A percentile compares a stretch with the other conserved stretches of the same genome.
phyloP scores from a whole-genome alignment of 306 rosid species.

The Acacia melanoxylon region DNA sequence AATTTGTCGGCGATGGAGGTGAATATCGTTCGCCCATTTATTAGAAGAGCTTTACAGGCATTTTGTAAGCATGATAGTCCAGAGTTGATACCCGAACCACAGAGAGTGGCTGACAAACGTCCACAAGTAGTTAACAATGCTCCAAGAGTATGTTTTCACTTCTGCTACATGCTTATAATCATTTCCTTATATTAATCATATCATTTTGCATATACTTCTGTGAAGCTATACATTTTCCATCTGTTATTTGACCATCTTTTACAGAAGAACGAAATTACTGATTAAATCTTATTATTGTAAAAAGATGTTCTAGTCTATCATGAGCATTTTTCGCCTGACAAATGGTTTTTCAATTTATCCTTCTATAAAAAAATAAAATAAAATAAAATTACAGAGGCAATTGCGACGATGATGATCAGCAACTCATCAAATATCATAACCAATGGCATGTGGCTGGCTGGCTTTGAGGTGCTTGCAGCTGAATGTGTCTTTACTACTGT shows the following conservation, averaged over 20 bases:
- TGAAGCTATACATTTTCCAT: constrained; percentile 1
- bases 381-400: constrained; percentile 59
- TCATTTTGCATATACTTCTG: constrained; percentile 7
- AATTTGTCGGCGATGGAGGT: constrained; percentile 98
- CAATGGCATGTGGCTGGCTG: constrained; percentile 11
- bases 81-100: constrained; percentile 83
- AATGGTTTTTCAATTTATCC: constrained; percentile 18
- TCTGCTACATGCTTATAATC: neutral
- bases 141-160: constrained; percentile 66
- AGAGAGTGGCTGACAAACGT: constrained; percentile 62
- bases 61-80: constrained; percentile 91
- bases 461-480: constrained; percentile 26
- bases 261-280: neutral
- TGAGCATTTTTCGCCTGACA: neutral
- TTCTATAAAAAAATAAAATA: neutral
- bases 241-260: neutral
- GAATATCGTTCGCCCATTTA: constrained; percentile 91
- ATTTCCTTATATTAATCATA: neutral
- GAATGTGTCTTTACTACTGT: constrained; percentile 17
- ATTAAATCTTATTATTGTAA: neutral
- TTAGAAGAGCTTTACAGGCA: constrained; percentile 85
- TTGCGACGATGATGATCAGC: constrained; percentile 48
- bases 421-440: constrained; percentile 22
- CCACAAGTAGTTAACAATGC: constrained; percentile 64
- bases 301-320: constrained; percentile 4